Evolutionary conservation across 2,329 filamentous ascomycete genomes (phyloP).

Genomic region (Penicillium sp.): DNA sequence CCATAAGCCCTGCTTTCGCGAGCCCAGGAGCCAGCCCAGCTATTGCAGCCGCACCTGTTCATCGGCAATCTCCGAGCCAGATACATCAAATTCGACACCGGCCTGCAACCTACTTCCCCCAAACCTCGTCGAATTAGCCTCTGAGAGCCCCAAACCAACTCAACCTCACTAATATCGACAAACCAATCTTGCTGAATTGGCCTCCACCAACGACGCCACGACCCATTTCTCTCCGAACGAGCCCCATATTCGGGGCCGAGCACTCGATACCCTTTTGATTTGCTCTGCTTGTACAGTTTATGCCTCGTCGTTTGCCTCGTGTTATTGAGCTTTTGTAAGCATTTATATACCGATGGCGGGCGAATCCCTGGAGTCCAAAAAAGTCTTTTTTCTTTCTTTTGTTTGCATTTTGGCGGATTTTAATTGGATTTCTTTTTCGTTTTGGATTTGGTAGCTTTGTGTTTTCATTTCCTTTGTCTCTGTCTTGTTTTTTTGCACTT

Average conservation of each 20-base stretch:
- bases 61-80: not conserved
- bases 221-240: constrained; percentile 21
- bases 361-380: constrained; percentile 30
- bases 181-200: constrained; percentile 9
- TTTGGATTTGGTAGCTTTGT: constrained; percentile 5
- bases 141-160: not conserved
- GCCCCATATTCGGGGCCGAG: constrained; percentile 19
- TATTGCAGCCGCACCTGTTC: not conserved
- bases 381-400: constrained; percentile 17
- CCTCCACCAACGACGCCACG: constrained; percentile 14
- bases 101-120: not conserved
- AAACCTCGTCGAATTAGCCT: not conserved
- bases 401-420: constrained; percentile 19
- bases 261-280: constrained; percentile 34
- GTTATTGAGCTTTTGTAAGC: constrained; percentile 19
- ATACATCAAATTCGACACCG: not conserved
- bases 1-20: constrained; percentile 5
- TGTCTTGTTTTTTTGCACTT: constrained; percentile 1
- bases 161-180: constrained; percentile 9
- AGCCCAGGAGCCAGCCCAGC: not conserved
- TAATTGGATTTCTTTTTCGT: constrained; percentile 12
- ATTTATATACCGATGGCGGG: constrained; percentile 23
- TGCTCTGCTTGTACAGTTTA: constrained; percentile 28
- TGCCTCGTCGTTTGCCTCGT: constrained; percentile 25
- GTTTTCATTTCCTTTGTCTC: constrained; percentile 2